Percentiles rank a stretch among this genome's conserved stretches.
These are phyloP conservation scores for Omphalotus guepiniiformis DNA, from an alignment of 768 basidiomycete species.

Conservation along the genomic window DNA sequence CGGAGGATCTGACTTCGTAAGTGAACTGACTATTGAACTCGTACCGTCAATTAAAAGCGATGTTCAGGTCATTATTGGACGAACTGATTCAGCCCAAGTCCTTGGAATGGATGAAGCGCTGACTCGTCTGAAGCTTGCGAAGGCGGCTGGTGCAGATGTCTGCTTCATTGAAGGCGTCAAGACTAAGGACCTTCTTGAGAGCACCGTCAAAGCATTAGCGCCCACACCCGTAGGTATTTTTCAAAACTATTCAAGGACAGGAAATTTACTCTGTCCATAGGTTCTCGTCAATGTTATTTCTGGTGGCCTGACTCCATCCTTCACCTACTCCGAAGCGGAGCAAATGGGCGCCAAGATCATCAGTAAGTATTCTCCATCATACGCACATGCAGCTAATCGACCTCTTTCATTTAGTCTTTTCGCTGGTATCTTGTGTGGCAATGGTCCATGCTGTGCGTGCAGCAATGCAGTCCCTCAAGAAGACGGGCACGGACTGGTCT, in stretches of 20 bases:
- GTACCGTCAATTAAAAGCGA: background rate
- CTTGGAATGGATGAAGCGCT: constrained; percentile 78
- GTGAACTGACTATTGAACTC: constrained; percentile 11
- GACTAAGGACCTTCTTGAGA: constrained; percentile 57
- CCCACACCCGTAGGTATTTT: constrained; percentile 56
- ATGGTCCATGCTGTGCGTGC: constrained; percentile 74
- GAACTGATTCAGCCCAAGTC: constrained; percentile 76
- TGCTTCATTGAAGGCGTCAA: constrained; percentile 81
- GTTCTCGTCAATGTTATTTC: constrained; percentile 79
- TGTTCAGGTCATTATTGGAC: constrained; percentile 60
- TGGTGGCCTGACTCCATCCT: constrained; percentile 72
- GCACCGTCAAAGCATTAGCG: constrained; percentile 61
- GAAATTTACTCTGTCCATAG: constrained; percentile 18
- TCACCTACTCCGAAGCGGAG: constrained; percentile 67
- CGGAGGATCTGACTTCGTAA: constrained; percentile 69
- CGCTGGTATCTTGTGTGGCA: constrained; percentile 70
- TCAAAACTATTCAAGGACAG: background rate
- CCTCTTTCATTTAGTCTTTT: constrained; percentile 49
- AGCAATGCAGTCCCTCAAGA: constrained; percentile 72
- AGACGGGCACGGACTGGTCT: constrained; percentile 70
- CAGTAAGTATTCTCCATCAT: constrained; percentile 40
- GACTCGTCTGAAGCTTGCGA: constrained; percentile 60
- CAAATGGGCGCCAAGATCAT: constrained; percentile 71
- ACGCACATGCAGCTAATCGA: background rate
- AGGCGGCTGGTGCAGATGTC: constrained; percentile 72